phyloP scores from a whole-genome alignment of 1,284 basidiomycete species.

The Naganishia sp. region DNA sequence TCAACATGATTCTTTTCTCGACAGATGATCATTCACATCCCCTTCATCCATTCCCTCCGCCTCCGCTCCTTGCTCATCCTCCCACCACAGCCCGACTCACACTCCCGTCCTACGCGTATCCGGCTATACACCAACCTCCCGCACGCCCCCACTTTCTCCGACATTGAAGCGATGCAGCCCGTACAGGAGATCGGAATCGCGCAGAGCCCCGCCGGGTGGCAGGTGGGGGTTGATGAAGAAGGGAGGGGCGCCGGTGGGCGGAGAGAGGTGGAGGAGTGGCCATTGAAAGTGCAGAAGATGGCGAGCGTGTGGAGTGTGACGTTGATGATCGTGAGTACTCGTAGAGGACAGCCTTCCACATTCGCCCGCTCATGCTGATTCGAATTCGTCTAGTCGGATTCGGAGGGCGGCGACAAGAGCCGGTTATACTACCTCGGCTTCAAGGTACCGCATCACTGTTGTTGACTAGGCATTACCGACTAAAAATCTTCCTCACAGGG shows the following conservation, averaged over 20 bases:
- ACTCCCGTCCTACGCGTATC: constrained; percentile 47
- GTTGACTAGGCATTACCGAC: too few relatives aligned
- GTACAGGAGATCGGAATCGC: constrained; percentile 51
- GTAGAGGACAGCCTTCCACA: neutral
- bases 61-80: constrained; percentile 49
- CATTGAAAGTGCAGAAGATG: constrained; percentile 53
- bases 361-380: neutral
- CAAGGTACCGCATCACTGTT: constrained; percentile 24
- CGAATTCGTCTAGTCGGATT: too few relatives aligned
- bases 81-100: constrained; percentile 48
- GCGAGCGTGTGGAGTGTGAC: constrained; percentile 52
- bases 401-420: constrained; percentile 33
- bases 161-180: constrained; percentile 47
- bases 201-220: constrained; percentile 37
- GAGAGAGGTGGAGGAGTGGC: constrained; percentile 53
- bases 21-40: constrained; percentile 53
- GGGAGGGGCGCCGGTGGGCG: constrained; percentile 43
- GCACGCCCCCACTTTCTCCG: constrained; percentile 49
- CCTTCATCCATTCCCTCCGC: constrained; percentile 50
- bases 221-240: constrained; percentile 33
- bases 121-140: constrained; percentile 49
- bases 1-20: neutral
- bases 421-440: constrained; percentile 34
- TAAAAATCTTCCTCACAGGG: constrained; percentile 15
- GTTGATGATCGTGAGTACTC: constrained; percentile 47